These are phyloP conservation scores for Saccharomycopsis capsularis DNA, from an alignment of 805 yeast species.

Conservation along the genomic window DNA sequence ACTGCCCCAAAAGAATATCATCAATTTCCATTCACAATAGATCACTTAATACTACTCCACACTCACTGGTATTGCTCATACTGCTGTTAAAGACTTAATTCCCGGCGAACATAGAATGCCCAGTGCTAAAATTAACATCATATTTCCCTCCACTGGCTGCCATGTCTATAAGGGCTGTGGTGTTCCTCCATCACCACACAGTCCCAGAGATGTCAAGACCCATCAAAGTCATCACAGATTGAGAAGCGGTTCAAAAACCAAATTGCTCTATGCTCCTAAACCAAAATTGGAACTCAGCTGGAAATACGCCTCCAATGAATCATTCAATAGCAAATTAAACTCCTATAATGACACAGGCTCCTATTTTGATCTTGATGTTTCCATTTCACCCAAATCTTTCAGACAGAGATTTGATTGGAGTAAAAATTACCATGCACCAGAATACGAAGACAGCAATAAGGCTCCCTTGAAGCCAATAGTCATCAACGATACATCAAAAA, in stretches of 20 bases:
- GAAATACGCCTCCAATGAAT: constrained; percentile 6
- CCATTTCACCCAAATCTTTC: neutral
- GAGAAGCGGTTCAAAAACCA: constrained; percentile 7
- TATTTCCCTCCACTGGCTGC: neutral
- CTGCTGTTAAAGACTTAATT: too few relatives aligned
- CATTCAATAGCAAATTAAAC: neutral
- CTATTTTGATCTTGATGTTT: neutral
- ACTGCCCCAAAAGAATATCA: too few relatives aligned
- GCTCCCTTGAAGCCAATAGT: constrained; percentile 5
- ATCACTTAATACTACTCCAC: too few relatives aligned
- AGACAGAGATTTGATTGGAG: too few relatives aligned
- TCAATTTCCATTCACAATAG: too few relatives aligned
- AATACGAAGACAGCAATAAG: too few relatives aligned
- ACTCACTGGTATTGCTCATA: too few relatives aligned
- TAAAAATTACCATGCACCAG: too few relatives aligned
- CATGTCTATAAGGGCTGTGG: neutral
- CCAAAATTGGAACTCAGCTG: constrained; percentile 7
- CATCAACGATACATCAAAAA: constrained; percentile 6
- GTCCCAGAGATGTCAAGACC: too few relatives aligned
- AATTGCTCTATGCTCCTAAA: constrained; percentile 5
- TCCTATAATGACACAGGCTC: neutral
- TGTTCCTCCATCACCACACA: too few relatives aligned
- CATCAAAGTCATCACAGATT: neutral
- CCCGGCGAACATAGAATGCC: too few relatives aligned
- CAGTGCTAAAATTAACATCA: too few relatives aligned